Evolutionary conservation across 106 monocot species (phyloP).

Genomic region (Amphibolis antarctica): DNA sequence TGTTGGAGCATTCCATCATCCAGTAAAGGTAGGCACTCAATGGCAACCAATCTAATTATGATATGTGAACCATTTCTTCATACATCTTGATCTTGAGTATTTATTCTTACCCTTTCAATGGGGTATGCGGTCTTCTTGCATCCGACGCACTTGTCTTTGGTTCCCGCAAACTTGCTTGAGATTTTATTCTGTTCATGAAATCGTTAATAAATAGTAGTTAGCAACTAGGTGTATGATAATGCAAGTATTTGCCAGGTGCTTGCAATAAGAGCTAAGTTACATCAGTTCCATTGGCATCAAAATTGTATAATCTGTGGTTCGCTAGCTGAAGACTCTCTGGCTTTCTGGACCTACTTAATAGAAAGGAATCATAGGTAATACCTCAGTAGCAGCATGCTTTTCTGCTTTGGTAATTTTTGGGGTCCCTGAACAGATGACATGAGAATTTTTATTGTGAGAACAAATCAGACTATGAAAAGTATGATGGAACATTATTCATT

Average conservation of each 20-base stretch:
- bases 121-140: slow-evolving; percentile 84
- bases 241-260: no score
- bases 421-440: slow-evolving; percentile 42
- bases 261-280: no score
- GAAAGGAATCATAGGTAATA: slow-evolving; percentile 5
- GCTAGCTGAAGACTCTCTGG: no score
- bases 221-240: no score
- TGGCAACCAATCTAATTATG: no score
- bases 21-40: no score
- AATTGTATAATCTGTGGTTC: no score
- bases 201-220: not conserved
- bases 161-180: slow-evolving; percentile 59
- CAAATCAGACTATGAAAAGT: not conserved
- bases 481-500: not conserved
- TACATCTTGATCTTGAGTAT: not conserved
- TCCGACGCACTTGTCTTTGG: slow-evolving; percentile 75
- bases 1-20: not conserved
- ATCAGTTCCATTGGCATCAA: no score
- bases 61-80: not conserved
- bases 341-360: no score
- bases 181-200: slow-evolving; percentile 45
- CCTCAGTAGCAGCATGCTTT: slow-evolving; percentile 50
- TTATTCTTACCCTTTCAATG: slow-evolving; percentile 54
- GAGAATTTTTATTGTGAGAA: not conserved
- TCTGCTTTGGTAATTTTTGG: slow-evolving; percentile 78